phyloP scores from a whole-genome alignment of 495 filamentous ascomycete species.

The Neurospora sp. region DNA sequence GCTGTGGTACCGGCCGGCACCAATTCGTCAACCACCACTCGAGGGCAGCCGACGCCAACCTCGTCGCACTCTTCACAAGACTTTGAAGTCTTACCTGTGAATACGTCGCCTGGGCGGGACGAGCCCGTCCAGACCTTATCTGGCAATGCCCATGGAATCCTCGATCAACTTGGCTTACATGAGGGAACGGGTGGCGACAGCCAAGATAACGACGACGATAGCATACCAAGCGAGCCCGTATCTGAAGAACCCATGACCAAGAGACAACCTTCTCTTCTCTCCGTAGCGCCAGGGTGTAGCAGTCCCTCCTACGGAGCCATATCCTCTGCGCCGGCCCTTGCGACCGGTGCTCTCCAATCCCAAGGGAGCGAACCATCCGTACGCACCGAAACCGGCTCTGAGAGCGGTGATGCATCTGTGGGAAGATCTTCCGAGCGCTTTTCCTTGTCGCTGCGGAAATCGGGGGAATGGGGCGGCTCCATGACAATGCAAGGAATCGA shows the following conservation, averaged over 20 bases:
- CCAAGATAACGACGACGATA: conserved; percentile 7
- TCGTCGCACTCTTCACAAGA: not conserved
- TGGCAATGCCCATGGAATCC: conserved; percentile 10
- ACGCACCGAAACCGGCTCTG: not conserved
- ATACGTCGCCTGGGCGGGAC: not conserved
- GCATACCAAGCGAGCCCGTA: conserved; percentile 4
- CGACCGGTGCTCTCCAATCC: not conserved
- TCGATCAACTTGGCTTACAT: not conserved
- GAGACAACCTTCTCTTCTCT: conserved; percentile 45
- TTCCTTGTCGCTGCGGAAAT: conserved; percentile 14
- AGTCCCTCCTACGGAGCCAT: conserved; percentile 51
- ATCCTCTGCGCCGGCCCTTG: conserved; percentile 16
- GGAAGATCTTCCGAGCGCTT: not conserved
- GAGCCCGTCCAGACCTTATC: not conserved
- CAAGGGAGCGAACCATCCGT: not conserved
- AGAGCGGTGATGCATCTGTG: not conserved
- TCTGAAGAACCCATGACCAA: conserved; percentile 39
- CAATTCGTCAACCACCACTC: not conserved
- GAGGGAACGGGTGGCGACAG: conserved; percentile 2
- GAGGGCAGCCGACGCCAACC: not conserved
- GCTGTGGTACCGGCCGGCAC: not conserved
- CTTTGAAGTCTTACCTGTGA: not conserved
- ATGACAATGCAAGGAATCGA: conserved; percentile 32
- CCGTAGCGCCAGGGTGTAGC: conserved; percentile 42
- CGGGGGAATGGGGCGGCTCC: conserved; percentile 32